Base-by-base conservation (phyloP, 495 filamentous ascomycete genomes). In the Annulohypoxylon moriforme region DNA sequence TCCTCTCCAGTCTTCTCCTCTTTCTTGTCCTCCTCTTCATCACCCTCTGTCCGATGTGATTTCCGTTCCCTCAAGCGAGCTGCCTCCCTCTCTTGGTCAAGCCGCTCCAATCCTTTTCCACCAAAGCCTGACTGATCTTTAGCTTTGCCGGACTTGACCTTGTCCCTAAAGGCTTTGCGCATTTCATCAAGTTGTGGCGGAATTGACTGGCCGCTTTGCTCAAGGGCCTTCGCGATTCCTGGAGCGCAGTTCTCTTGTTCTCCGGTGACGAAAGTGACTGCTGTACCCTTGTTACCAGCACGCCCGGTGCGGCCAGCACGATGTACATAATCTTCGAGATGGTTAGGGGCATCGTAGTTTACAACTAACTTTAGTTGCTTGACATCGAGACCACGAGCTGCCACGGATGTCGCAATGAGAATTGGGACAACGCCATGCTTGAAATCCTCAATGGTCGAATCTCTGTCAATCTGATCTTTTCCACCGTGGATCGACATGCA, bases 241-340 rank as follows among this genome's bases (percentile, higher is more conserved):
- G 93, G 85, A 6, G 95, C 89, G 75, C 93, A 98, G 40, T 94
- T 91, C 71, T 96, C 94, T 73, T 99, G 94, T 11, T 96, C 92
- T 57, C 92, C 88, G 1, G 94, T 97, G 58, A 99, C 83, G 79
- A 99, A 97, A 0, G 96, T 98, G 46, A 98, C 92, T 0, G 96
- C 96, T 20, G 93, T 97, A 66, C 96, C 96, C 5, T 87, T 96
- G 75, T 97, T 96, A 27, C 96, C 96, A 27, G 96, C 96, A 79
- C 96, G 89, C 5, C 96, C 96, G 8, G 96, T 99, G 65, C 96
- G 89, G 56, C 96, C 96, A 60, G 92, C 93, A 72, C 96, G 92
- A 78, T 99, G 96, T 9, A 99, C 95, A 75, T 99, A 99, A 76
- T 99, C 96, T 81, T 99, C 96, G 33, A 97, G 83, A 81, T 99